Base-by-base conservation (phyloP, 2,329 filamentous ascomycete species). In the Chaetomiaceae sp. region DNA sequence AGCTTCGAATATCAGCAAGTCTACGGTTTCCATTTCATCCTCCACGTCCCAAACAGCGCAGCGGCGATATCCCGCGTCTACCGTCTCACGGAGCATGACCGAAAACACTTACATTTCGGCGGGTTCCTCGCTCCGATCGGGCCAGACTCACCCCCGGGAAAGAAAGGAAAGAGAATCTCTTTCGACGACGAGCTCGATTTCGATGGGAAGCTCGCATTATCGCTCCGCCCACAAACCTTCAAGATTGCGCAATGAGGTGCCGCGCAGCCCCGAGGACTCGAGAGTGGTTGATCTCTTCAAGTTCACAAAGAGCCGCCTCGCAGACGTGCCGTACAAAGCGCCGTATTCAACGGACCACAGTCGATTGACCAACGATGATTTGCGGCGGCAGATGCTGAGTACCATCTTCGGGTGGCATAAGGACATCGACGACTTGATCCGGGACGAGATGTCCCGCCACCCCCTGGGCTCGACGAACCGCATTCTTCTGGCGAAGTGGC, bases 401-500 rank as follows among this genome's bases (percentile, higher is more conserved):
- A 87, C 91, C 5, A 90, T 99, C 2, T 99, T 99, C 68, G 94
- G 94, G 3, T 99, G 94, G 91, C 85, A 92, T 48, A 85, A 85
- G 51, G 89, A 95, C 61, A 84, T 92, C 36, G 80, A 90, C 41
- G 85, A 85, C 40, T 72, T 99, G 44, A 82, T 99, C 49, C 81
- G 84, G 9, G 91, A 97, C 67, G 94, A 99, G 68, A 77, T 95
- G 73, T 79, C 77, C 56, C 80, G 86, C 18, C 89, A 96, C 65
- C 77, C 82, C 1, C 70, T 78, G 3, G 86, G 88, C 6, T 92
- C 90, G 5, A 80, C 89, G 2, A 87, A 83, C 57, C 84, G 87
- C 11, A 88, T 97, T 47, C 78, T 97, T 34, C 78, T 99, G 4
- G 80, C 89, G 1, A 95, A 95, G 69, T 99, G 94, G 94, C 80